Conservation (phyloP, 2,329 filamentous ascomycete species). For the Penicillium concentricum region DNA sequence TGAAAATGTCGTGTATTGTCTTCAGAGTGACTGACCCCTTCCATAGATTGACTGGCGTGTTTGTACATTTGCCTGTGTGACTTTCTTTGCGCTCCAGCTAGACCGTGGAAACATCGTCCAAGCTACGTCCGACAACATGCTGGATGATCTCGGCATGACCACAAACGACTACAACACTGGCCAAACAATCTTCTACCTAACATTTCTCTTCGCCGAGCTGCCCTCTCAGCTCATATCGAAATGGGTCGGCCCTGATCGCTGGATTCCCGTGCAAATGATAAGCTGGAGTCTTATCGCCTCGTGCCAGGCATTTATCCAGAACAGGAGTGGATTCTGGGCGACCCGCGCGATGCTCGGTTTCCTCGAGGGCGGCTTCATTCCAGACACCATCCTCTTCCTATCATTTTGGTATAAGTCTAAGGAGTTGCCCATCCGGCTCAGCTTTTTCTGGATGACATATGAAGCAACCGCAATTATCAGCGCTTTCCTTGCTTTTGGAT, state of each 20-base stretch:
- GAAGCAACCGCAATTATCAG: slow-evolving; percentile 47
- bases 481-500: slow-evolving; percentile 48
- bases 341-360: slow-evolving; percentile 50
- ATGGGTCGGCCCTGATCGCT: slow-evolving; percentile 58
- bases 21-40: background rate
- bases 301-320: slow-evolving; percentile 52
- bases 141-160: slow-evolving; percentile 51
- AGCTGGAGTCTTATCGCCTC: slow-evolving; percentile 56
- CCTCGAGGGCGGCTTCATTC: slow-evolving; percentile 55
- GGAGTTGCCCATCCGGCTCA: slow-evolving; percentile 66
- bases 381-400: slow-evolving; percentile 55
- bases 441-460: slow-evolving; percentile 70
- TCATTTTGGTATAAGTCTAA: slow-evolving; percentile 73
- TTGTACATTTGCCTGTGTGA: slow-evolving; percentile 51
- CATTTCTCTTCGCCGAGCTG: slow-evolving; percentile 52
- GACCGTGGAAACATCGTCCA: slow-evolving; percentile 63
- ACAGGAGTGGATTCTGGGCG: slow-evolving; percentile 42
- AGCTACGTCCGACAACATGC: slow-evolving; percentile 61
- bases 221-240: slow-evolving; percentile 62
- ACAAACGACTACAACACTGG: slow-evolving; percentile 48
- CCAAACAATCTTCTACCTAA: slow-evolving; percentile 40
- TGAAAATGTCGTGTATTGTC: background rate
- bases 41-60: slow-evolving; percentile 43
- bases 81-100: slow-evolving; percentile 64
- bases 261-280: slow-evolving; percentile 60